Percentiles rank a stretch among this genome's conserved stretches.
phyloP scores from a whole-genome alignment of 2,329 filamentous ascomycete species.

The Kalmusia sp. region DNA sequence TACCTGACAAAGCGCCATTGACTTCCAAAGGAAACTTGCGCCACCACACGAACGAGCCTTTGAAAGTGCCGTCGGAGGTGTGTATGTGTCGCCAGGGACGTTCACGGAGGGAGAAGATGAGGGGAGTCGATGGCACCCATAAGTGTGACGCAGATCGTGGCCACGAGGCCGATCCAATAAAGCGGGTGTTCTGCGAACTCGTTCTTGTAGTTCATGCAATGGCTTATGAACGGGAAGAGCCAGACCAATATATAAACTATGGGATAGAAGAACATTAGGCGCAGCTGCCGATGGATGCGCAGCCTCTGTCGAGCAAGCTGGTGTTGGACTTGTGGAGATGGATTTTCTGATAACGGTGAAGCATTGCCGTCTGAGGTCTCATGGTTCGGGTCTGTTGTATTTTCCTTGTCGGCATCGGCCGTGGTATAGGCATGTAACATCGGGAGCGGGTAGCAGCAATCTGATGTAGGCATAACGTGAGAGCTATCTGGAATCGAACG shows the following conservation, averaged over 20 bases:
- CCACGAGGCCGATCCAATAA: slow-evolving; percentile 63
- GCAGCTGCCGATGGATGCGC: slow-evolving; percentile 71
- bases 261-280: slow-evolving; percentile 78
- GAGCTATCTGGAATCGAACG: neutral
- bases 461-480: neutral
- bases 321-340: slow-evolving; percentile 13
- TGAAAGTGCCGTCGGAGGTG: slow-evolving; percentile 51
- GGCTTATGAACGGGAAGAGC: slow-evolving; percentile 72
- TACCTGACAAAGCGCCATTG: neutral
- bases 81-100: slow-evolving; percentile 71
- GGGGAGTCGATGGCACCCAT: slow-evolving; percentile 73
- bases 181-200: slow-evolving; percentile 59
- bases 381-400: neutral
- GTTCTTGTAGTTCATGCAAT: slow-evolving; percentile 67
- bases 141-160: slow-evolving; percentile 65
- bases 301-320: slow-evolving; percentile 50
- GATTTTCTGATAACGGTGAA: slow-evolving; percentile 5
- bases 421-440: neutral
- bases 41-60: slow-evolving; percentile 42
- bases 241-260: slow-evolving; percentile 75
- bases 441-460: neutral
- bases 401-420: neutral
- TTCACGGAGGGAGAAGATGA: slow-evolving; percentile 73
- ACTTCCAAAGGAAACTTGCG: neutral
- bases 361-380: neutral